Evolutionary conservation across 768 basidiomycete species (phyloP).

Genomic region (Goffeauzyma gilvescens): DNA sequence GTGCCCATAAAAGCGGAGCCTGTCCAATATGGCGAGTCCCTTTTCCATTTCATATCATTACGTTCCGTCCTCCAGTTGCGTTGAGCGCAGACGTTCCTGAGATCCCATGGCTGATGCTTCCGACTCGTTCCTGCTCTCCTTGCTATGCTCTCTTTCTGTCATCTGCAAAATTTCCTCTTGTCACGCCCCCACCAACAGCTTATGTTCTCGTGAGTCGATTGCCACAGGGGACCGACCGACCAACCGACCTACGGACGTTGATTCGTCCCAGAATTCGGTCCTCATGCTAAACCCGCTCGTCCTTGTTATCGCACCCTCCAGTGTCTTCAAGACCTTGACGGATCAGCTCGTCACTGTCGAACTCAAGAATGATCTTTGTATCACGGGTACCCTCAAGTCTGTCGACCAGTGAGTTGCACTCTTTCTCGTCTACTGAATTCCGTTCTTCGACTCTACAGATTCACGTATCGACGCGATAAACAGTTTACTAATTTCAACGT

Average conservation of each 20-base stretch:
- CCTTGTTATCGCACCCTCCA: conserved; percentile 50
- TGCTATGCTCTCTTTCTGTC: background rate
- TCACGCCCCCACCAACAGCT: conserved; percentile 2
- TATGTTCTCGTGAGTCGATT: conserved; percentile 10
- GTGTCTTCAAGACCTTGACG: conserved; percentile 96
- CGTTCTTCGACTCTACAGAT: conserved; percentile 36
- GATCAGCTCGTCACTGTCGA: conserved; percentile 94
- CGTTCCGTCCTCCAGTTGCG: too few species aligned
- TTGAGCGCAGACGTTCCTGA: too few species aligned
- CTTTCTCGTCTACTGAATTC: conserved; percentile 6
- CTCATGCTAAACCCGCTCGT: background rate
- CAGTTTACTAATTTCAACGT: background rate
- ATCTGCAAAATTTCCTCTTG: background rate
- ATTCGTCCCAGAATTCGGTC: background rate
- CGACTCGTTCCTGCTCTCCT: background rate
- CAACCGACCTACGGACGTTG: background rate
- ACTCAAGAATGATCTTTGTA: conserved; percentile 94
- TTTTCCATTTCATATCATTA: too few species aligned
- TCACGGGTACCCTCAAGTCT: conserved; percentile 85
- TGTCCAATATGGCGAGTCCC: too few species aligned
- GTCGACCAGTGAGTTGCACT: conserved; percentile 69
- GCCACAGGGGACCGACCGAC: background rate
- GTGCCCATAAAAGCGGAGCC: too few species aligned
- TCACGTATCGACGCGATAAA: conserved; percentile 31
- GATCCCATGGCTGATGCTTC: too few species aligned